Base-by-base conservation (phyloP, 2,329 filamentous ascomycete species). In the Fusarium sublunatum region DNA sequence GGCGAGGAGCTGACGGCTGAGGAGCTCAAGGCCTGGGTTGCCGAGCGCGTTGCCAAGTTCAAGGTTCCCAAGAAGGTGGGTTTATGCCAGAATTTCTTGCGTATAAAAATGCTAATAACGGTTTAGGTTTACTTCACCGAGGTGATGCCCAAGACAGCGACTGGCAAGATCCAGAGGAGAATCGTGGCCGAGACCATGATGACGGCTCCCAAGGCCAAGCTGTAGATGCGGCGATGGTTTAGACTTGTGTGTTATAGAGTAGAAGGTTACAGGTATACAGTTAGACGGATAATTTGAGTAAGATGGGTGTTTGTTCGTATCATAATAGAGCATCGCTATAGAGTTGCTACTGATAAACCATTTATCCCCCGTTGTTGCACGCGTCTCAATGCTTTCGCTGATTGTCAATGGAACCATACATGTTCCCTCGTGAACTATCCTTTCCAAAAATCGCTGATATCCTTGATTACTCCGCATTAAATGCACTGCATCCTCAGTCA, bases 101-200 rank as follows among this genome's bases (percentile, higher is more conserved):
- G 11, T 5, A 11, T 29, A 1, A 11, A 10, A 34, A 44, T 43
- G 19, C 10, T 65, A 46, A 48, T 28, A 10, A 32, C n/a, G 53
- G 13, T 48, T 9, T 12, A 90, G 88, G 81, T 93, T 32, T 95
- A 91, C 80, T 93, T 95, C 70, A 91, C 91, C 32, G 85, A 92
- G 55, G 79, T 89, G 65, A 96, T 96, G 87, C 92, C 92, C 62
- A 96, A 96, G 83, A 94, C 92, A 5, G 91, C 92, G n/a, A 96
- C 92, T 6, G 92, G 92, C 53, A 96, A 96, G 82, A 90, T 96
- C 57, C 92, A 96, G 78, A 82, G 92, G 60, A 85, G 91, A 61
- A 91, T 93, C 70, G 91, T 96, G n/a, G 91, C 91, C 12, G 91
- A 94, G 76, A 86, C 86, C 28, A 94, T 96, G 91, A 81, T 89